These are phyloP conservation scores for Soucietia sequanensis DNA, from an alignment of 805 yeast genomes.

Conservation along the genomic window DNA sequence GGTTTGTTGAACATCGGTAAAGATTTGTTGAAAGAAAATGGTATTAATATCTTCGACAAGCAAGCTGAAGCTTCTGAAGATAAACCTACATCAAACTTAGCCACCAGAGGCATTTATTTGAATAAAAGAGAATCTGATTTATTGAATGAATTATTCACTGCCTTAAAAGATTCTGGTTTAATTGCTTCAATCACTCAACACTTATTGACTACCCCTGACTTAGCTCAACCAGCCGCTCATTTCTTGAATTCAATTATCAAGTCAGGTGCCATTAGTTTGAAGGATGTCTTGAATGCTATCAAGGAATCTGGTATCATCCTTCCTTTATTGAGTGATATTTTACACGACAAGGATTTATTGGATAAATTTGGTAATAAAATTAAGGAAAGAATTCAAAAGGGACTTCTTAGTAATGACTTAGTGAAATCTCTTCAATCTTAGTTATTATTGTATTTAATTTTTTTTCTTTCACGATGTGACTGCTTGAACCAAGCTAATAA, in stretches of 20 bases:
- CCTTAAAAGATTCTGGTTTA: constrained; percentile 25
- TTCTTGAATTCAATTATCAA: constrained; percentile 19
- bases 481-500: no score
- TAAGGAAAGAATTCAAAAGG: constrained; percentile 16
- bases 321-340: constrained; percentile 15
- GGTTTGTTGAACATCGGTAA: constrained; percentile 22
- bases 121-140: constrained; percentile 19
- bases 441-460: constrained; percentile 1
- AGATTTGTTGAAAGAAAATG: constrained; percentile 18
- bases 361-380: constrained; percentile 15
- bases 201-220: constrained; percentile 24
- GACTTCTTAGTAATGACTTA: constrained; percentile 15
- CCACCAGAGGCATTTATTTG: constrained; percentile 6
- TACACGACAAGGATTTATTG: constrained; percentile 18
- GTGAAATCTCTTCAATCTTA: constrained; percentile 3
- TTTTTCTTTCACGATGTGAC: not conserved
- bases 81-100: constrained; percentile 1
- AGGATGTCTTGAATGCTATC: constrained; percentile 17
- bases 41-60: constrained; percentile 13
- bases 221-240: constrained; percentile 26
- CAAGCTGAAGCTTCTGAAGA: constrained; percentile 1
- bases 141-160: constrained; percentile 15
- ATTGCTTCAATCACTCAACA: constrained; percentile 21
- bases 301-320: constrained; percentile 17
- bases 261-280: constrained; percentile 21